These are phyloP conservation scores for Citrus inodora DNA, from an alignment of 345 rosid species.

Conservation along the genomic window DNA sequence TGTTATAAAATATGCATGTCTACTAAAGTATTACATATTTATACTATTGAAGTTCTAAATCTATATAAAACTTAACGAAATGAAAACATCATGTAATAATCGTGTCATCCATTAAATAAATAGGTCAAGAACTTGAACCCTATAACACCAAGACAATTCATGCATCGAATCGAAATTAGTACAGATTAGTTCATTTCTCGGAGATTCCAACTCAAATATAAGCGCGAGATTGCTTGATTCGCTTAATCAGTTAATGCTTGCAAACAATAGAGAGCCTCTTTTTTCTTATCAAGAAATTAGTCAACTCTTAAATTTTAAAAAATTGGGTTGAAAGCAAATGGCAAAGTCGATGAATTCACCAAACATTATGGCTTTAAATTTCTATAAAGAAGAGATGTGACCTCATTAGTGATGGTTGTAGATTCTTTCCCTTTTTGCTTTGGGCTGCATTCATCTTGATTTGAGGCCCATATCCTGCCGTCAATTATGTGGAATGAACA, in stretches of 20 bases:
- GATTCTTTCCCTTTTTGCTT: background rate
- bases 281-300: background rate
- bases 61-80: too few species aligned
- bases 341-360: background rate
- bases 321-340: background rate
- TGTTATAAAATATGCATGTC: too few species aligned
- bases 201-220: background rate
- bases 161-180: background rate
- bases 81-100: too few species aligned
- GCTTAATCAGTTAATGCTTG: background rate
- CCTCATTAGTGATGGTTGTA: background rate
- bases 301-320: background rate
- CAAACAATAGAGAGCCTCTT: background rate
- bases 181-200: background rate
- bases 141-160: accelerated
- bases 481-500: background rate
- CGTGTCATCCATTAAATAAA: too few species aligned
- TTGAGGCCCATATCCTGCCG: background rate
- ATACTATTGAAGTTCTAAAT: too few species aligned
- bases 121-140: accelerated
- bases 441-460: background rate
- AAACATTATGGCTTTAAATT: background rate
- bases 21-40: too few species aligned
- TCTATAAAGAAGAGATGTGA: background rate
- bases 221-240: background rate